Conservation (phyloP, 2,329 filamentous ascomycete species). For the Diaporthe longicolla region DNA sequence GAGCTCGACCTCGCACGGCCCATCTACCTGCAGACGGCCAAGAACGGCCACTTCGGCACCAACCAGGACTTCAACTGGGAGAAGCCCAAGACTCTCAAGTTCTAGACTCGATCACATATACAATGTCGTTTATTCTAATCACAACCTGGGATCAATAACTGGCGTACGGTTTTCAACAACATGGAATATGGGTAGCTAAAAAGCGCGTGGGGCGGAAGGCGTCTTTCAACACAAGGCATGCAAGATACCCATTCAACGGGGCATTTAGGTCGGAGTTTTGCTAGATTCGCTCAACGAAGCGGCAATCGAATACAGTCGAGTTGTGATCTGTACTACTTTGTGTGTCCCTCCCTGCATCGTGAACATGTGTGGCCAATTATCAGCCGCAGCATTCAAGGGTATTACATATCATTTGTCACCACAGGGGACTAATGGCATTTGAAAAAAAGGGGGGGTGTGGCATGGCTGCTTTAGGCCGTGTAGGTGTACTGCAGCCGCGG, state of each 20-base stretch:
- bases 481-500: background rate
- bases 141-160: background rate
- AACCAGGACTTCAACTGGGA: conserved; percentile 99
- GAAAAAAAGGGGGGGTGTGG: no score
- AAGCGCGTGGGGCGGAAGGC: conserved; percentile 43
- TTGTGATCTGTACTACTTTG: background rate
- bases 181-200: conserved; percentile 32
- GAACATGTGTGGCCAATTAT: background rate
- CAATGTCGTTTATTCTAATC: conserved; percentile 28
- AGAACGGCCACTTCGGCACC: conserved; percentile 98
- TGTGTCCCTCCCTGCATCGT: background rate
- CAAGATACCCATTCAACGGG: conserved; percentile 39
- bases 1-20: conserved; percentile 95
- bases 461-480: no score
- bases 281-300: conserved; percentile 37
- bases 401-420: no score
- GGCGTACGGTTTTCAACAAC: conserved; percentile 5
- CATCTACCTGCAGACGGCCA: conserved; percentile 98
- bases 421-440: no score
- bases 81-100: conserved; percentile 94
- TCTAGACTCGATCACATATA: conserved; percentile 70
- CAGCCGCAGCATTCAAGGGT: no score
- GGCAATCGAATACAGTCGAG: conserved; percentile 31
- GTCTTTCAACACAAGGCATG: conserved; percentile 53
- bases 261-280: conserved; percentile 36